Evolutionary conservation across 139 green algal genomes (phyloP), one percentile per base, ranked within the genome.

Genomic region (Chlamydomonas incerta): DNA sequence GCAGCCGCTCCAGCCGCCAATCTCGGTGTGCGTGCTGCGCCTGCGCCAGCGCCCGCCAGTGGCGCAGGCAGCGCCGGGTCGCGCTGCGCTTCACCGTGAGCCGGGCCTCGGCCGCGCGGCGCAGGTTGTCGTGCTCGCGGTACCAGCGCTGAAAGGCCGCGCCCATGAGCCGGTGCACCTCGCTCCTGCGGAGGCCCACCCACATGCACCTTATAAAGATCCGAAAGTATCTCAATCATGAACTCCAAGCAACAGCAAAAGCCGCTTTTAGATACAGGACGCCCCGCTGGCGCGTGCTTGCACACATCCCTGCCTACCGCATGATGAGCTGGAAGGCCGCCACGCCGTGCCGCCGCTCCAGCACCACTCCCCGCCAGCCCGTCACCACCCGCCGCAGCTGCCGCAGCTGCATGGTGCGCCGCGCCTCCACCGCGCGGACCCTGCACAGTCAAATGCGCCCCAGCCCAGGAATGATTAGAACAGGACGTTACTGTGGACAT

Each of bases 31-130:
- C 13, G 14, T 26, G 31, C 3, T 72, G n/a, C 13, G 31, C 74
- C 83, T 58, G 15, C 5, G 52, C 29, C 55, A 88, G 62, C 3
- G 60, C 73, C 80, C 70, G 77, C 80, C 80, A 85, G 68, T 77
- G 67, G 15, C 80, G 80, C 23, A 85, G 24, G 47, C 67, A 79
- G 24, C 80, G 63, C 50, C 47, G 3, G 3, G 33, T 31, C 2
- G 37, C 29, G 37, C 31, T 47, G 29, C 41, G 18, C 50, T 35
- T 52, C 10, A 85, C 24, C 9, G 13, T 18, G 50, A 3, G 6
- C 1, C 33, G 67, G 10, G 13, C 80, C 21, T 57, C 80, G 0
- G 8, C 33, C 33, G 31, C 80, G 24, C 80, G 47, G 10, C 52
- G 67, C 31, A 72, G 3, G 26, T 41, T 34, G 80, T 69, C 52